Evolutionary conservation across 768 basidiomycete species (phyloP).

Genomic region (Russula earlei): DNA sequence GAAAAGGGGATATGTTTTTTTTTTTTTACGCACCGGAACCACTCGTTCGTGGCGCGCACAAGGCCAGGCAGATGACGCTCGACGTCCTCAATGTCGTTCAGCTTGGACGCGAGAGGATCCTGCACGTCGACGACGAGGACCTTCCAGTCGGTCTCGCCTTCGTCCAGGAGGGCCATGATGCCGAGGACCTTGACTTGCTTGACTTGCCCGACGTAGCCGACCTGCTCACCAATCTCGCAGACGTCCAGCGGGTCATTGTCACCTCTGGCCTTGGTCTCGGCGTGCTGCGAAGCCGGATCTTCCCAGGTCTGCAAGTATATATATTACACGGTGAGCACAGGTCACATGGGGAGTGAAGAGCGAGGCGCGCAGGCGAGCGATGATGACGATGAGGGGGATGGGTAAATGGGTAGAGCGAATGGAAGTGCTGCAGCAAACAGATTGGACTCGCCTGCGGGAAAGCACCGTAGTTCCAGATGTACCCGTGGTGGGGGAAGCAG

Average conservation of each 20-base stretch:
- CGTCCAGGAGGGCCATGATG: slow-evolving; percentile 98
- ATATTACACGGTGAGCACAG: neutral
- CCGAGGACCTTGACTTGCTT: slow-evolving; percentile 99
- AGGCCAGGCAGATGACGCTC: slow-evolving; percentile 96
- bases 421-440: neutral
- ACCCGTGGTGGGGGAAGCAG: slow-evolving; percentile 99
- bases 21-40: slow-evolving; percentile 83
- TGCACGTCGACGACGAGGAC: slow-evolving; percentile 95
- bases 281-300: slow-evolving; percentile 75
- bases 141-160: slow-evolving; percentile 99
- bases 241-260: slow-evolving; percentile 99
- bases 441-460: slow-evolving; percentile 76
- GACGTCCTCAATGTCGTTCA: slow-evolving; percentile 99
- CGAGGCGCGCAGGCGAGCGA: neutral
- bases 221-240: slow-evolving; percentile 98
- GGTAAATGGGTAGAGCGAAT: too few species aligned
- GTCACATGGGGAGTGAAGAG: too few species aligned
- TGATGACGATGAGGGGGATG: neutral
- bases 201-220: slow-evolving; percentile 93
- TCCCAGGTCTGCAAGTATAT: slow-evolving; percentile 78
- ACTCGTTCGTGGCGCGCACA: slow-evolving; percentile 95
- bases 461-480: slow-evolving; percentile 99
- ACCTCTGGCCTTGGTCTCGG: slow-evolving; percentile 97
- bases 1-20: too few species aligned
- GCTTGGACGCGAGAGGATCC: slow-evolving; percentile 90